phyloP scores from a whole-genome alignment of 352 stramenopile species.

The Bremia lactucae region DNA sequence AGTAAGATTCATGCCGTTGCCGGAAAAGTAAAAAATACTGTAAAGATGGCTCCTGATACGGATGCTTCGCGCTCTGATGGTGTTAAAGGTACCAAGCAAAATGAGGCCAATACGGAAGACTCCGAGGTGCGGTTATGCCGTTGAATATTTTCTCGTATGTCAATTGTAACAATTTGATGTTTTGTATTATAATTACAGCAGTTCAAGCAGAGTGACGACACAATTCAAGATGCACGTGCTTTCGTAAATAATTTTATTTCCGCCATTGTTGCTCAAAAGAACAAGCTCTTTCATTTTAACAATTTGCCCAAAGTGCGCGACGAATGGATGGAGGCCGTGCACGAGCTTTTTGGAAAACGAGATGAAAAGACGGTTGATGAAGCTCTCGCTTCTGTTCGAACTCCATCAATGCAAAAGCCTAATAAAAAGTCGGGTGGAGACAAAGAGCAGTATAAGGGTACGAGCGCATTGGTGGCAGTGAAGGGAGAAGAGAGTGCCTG shows the following conservation, averaged over 20 bases:
- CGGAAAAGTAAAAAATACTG: slow-evolving; percentile 12
- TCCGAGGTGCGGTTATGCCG: slow-evolving; percentile 9
- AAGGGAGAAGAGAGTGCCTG: slow-evolving; percentile 91
- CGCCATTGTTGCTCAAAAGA: slow-evolving; percentile 34
- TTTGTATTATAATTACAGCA: slow-evolving; percentile 7
- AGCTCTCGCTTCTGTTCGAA: slow-evolving; percentile 56
- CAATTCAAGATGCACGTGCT: too few species aligned
- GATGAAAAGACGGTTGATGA: slow-evolving; percentile 71
- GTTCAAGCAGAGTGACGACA: slow-evolving; percentile 6
- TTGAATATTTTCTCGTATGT: slow-evolving; percentile 1
- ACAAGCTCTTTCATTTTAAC: slow-evolving; percentile 50
- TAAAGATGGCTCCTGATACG: background rate
- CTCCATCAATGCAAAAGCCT: slow-evolving; percentile 24
- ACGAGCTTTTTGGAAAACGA: slow-evolving; percentile 69
- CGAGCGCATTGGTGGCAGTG: slow-evolving; percentile 72
- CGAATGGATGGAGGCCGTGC: slow-evolving; percentile 57
- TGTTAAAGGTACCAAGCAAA: slow-evolving; percentile 7
- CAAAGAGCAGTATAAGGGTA: slow-evolving; percentile 61
- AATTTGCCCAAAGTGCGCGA: slow-evolving; percentile 38
- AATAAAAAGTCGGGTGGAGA: slow-evolving; percentile 27
- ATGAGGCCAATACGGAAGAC: slow-evolving; percentile 7
- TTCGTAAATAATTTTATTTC: slow-evolving; percentile 54
- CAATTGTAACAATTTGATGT: background rate
- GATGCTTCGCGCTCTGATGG: slow-evolving; percentile 2
- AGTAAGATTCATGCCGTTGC: slow-evolving; percentile 14